Conservation (phyloP, 768 basidiomycete species). For the Suillus variegatus region DNA sequence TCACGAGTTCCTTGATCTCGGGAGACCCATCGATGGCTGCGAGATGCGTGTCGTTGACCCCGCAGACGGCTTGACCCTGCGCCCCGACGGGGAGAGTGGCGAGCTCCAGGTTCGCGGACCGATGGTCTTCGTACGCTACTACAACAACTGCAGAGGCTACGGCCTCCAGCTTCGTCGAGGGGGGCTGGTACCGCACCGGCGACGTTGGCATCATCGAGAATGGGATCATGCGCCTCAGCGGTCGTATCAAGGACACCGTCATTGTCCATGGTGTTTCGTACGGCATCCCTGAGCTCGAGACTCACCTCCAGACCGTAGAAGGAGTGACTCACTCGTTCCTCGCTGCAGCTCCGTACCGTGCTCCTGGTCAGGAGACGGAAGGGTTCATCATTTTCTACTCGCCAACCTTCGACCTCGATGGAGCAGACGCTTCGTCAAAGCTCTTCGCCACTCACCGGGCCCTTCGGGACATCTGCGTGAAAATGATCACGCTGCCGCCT, state of each 20-base stretch:
- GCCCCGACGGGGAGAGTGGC: conserved; percentile 34
- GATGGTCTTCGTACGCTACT: conserved; percentile 45
- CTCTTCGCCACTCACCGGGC: conserved; percentile 30
- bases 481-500: conserved; percentile 37
- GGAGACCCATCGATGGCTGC: conserved; percentile 30
- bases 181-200: conserved; percentile 65
- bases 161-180: conserved; percentile 43
- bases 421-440: conserved; percentile 25
- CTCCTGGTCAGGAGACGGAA: conserved; percentile 38
- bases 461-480: conserved; percentile 32
- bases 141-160: conserved; percentile 51
- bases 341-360: conserved; percentile 38
- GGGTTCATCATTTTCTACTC: conserved; percentile 42
- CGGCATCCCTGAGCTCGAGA: conserved; percentile 36
- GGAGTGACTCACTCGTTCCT: conserved; percentile 35
- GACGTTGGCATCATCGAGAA: conserved; percentile 45
- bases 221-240: conserved; percentile 37
- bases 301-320: conserved; percentile 38
- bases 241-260: conserved; percentile 41
- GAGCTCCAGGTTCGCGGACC: conserved; percentile 45
- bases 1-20: conserved; percentile 41
- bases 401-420: conserved; percentile 24
- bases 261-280: conserved; percentile 43
- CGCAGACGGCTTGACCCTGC: conserved; percentile 26
- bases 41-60: conserved; percentile 38